Evolutionary conservation across 1,139 yeast species (phyloP), one percentile per base, ranked within the genome.

Genomic region (Candida buenavistaensis): DNA sequence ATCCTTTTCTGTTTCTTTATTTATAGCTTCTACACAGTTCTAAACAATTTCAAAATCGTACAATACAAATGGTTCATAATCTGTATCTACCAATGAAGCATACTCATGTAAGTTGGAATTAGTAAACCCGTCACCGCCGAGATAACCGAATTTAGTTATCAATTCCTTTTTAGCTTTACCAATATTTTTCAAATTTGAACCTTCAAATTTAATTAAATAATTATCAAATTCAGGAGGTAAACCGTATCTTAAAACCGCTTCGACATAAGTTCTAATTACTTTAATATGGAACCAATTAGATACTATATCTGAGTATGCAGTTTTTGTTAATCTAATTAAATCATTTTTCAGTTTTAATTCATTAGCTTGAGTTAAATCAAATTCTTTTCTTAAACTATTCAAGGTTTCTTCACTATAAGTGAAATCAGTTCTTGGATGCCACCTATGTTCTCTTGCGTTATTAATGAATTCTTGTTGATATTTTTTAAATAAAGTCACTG

Each of bases 21-120:
- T 8, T 47, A 20, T 20, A 20, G n/a, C n/a, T 20, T 11, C 9
- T 9, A 20, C 6, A 20, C n/a, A 20, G n/a, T n/a, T 22, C 24
- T 55, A 68, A 35, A 63, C 59, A 38, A 70, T 52, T 39, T 63
- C 70, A 37, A 68, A 53, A 40, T 75, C 76, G 59, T 86, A 90
- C 51, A 90, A 62, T 36, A 90, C 98, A 65, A 92, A 92, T 32
- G 97, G 97, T 62, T 90, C 96, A 58, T 89, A 92, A 44, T 92
- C 97, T 26, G 92, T 79, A 61, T 92, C 97, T 33, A 89, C 96
- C 54, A 92, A 68, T 6, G 95, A 79, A 14, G 96, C 94, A 58
- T 86, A 92, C 59, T 92, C 97, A 51, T 82, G 77, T 51, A 92
- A 72, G 39, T 78, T 81, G 36, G 72, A 58, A 51, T 78, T 68